These are phyloP conservation scores for Datura wrightii DNA, from an alignment of 257 asterid species.

Conservation along the genomic window DNA sequence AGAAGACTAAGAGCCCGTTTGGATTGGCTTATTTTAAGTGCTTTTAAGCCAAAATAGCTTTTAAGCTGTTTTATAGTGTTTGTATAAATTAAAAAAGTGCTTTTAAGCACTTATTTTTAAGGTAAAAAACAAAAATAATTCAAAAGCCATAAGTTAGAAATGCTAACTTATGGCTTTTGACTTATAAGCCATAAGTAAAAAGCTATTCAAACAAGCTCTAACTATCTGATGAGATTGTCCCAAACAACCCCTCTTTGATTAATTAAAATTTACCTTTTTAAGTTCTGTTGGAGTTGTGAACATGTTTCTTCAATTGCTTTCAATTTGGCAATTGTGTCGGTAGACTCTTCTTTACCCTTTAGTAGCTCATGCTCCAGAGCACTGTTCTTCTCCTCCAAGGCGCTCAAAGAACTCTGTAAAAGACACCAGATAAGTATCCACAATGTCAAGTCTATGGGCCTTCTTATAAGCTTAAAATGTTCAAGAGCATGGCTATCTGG, in stretches of 20 bases:
- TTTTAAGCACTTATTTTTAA: too few species aligned
- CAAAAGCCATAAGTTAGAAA: too few species aligned
- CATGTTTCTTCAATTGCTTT: slow-evolving; percentile 75
- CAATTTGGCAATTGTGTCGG: slow-evolving; percentile 62
- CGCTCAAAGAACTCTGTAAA: slow-evolving; percentile 67
- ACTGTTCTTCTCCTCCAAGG: slow-evolving; percentile 68
- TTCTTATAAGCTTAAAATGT: slow-evolving; percentile 17
- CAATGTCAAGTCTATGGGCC: not conserved
- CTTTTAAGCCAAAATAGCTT: too few species aligned
- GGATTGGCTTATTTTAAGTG: too few species aligned
- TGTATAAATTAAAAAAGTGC: too few species aligned
- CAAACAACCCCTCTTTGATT: slow-evolving; percentile 30
- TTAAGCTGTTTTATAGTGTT: too few species aligned
- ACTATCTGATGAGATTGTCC: slow-evolving; percentile 17
- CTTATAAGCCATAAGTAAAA: too few species aligned
- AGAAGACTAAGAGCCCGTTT: not conserved
- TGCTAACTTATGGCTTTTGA: too few species aligned
- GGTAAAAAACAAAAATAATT: too few species aligned
- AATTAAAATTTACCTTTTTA: slow-evolving; percentile 62
- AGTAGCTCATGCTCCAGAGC: slow-evolving; percentile 74
- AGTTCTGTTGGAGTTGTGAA: slow-evolving; percentile 67
- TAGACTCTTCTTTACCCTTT: slow-evolving; percentile 71
- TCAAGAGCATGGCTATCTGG: not conserved
- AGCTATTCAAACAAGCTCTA: not conserved
- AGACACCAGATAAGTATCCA: slow-evolving; percentile 34